Base-by-base conservation (phyloP, 73 alveolate species). In the Durusdinium trenchii region DNA sequence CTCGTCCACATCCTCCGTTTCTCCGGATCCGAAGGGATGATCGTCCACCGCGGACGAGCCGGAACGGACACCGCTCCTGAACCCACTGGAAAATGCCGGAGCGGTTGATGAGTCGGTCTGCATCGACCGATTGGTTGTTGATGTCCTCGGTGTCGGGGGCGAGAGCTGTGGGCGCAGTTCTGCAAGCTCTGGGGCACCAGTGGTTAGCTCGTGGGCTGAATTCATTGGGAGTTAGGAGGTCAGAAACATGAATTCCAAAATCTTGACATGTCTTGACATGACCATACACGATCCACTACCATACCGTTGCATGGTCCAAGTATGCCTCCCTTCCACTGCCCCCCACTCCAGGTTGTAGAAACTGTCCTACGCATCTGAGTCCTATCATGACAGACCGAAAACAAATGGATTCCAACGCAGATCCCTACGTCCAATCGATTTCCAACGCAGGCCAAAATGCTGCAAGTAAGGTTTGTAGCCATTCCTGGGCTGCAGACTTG, bases 381-480 rank as follows among this genome's bases (percentile, higher is more conserved):
- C n/a, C n/a, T n/a, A n/a, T n/a, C n/a, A n/a, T n/a, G n/a, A n/a
- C n/a, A n/a, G n/a, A n/a, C n/a, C n/a, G n/a, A n/a, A n/a, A n/a
- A n/a, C n/a, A n/a, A n/a, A n/a, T n/a, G n/a, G n/a, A n/a, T n/a
- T n/a, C n/a, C n/a, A n/a, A n/a, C n/a, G n/a, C n/a, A n/a, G n/a
- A n/a, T n/a, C n/a, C n/a, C n/a, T n/a, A n/a, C n/a, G n/a, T n/a
- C n/a, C n/a, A n/a, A n/a, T n/a, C n/a, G 73, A 60, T 60, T 60
- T 1, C 30, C 4, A 32, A 23, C 18, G 73, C 43, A 62, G 43
- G 28, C 45, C 61, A 48, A 48, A 67, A 81, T 9, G 10, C 91
- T 5, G 96, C 96, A 64, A 89, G 67, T 14, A 89, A 35, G 35
- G 96, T 89, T 71, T 89, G 96, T 71, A 89, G 52, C 96, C 96